A percentile compares a stretch with the other conserved stretches of the same genome.
Evolutionary conservation across 2,329 filamentous ascomycete species (phyloP).

Genomic region (Colletotrichum lindemuthianum): DNA sequence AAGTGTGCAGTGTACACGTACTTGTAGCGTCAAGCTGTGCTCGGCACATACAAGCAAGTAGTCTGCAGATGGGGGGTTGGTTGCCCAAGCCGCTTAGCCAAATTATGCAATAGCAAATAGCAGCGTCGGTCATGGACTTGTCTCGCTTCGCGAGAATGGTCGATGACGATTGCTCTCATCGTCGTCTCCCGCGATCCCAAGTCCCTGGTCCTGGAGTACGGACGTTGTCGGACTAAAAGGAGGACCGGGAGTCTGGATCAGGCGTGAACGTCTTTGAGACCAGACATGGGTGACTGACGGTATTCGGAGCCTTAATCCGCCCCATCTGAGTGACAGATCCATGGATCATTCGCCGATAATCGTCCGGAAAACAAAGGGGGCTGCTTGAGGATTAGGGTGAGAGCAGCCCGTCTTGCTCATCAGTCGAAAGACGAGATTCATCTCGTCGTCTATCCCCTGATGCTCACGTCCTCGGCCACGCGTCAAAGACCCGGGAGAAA

Average conservation of each 20-base stretch:
- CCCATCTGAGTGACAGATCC: constrained; percentile 13
- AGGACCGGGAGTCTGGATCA: constrained; percentile 6
- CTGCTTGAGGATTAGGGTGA: too few species aligned
- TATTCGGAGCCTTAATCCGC: constrained; percentile 4
- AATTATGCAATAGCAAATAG: too few species aligned
- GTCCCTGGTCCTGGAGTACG: constrained; percentile 11
- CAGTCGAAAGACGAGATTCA: too few species aligned
- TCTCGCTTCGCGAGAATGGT: neutral
- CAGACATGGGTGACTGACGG: neutral
- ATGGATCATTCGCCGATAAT: constrained; percentile 2
- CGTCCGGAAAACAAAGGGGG: constrained; percentile 3
- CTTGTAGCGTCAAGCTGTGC: too few species aligned
- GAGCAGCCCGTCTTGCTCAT: too few species aligned
- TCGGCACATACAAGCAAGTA: too few species aligned
- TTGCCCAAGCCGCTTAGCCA: too few species aligned
- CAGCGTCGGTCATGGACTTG: neutral
- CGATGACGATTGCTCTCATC: neutral
- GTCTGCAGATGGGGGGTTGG: too few species aligned
- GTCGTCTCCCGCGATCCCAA: constrained; percentile 10
- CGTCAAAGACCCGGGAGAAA: constrained; percentile 8
- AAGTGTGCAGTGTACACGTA: too few species aligned
- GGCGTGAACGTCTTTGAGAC: neutral
- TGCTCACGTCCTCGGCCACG: constrained; percentile 9
- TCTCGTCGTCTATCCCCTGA: too few species aligned
- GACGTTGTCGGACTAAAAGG: neutral